Evolutionary conservation across 2,329 filamentous ascomycete species (phyloP).

Genomic region (Penicillium glabrum): DNA sequence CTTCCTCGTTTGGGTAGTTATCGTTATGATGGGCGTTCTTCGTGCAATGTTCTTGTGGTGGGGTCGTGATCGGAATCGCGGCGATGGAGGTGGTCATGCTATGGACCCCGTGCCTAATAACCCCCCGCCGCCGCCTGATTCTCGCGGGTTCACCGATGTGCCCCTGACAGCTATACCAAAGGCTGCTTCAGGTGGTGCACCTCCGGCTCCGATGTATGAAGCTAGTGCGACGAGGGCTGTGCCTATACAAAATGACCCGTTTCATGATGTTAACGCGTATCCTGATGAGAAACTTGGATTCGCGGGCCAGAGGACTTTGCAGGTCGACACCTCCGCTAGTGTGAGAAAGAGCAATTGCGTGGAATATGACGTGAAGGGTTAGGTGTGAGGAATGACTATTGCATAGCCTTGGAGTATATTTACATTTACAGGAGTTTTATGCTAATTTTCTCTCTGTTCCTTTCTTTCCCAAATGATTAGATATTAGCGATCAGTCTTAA

Average conservation of each 20-base stretch:
- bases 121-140: conserved; percentile 12
- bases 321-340: conserved; percentile 24
- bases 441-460: not conserved
- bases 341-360: conserved; percentile 38
- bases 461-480: not conserved
- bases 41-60: conserved; percentile 65
- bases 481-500: not conserved
- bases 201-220: conserved; percentile 29
- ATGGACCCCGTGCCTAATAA: conserved; percentile 11
- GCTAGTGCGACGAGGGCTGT: conserved; percentile 13
- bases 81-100: conserved; percentile 55
- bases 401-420: not conserved
- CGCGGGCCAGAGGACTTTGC: conserved; percentile 38
- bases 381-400: not conserved
- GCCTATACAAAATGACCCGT: not conserved
- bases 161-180: conserved; percentile 35
- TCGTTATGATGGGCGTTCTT: conserved; percentile 71
- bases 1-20: conserved; percentile 72
- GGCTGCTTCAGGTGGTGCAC: conserved; percentile 9
- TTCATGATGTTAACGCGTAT: conserved; percentile 17
- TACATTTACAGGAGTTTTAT: not conserved
- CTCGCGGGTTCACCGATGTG: conserved; percentile 37
- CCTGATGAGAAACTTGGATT: conserved; percentile 46
- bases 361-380: conserved; percentile 37
- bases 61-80: conserved; percentile 59